These are phyloP conservation scores for Zizania latifolia DNA, from an alignment of 176 grass and related monocot species.

Conservation along the genomic window DNA sequence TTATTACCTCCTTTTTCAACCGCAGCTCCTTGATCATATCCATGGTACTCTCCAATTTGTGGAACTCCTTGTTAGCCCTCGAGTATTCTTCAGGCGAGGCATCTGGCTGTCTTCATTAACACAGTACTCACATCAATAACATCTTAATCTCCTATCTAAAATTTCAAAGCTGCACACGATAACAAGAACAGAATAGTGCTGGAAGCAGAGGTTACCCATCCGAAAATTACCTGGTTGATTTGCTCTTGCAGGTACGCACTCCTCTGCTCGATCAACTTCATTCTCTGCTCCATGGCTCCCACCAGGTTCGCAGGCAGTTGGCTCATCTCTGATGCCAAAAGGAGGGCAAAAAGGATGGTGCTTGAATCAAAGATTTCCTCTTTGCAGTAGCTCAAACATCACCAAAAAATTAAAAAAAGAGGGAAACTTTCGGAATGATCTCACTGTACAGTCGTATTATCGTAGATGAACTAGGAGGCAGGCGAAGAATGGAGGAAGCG, in stretches of 20 bases:
- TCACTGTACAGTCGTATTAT: background rate
- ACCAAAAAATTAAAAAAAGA: background rate
- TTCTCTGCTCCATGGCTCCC: slow-evolving; percentile 71
- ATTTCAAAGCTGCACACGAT: background rate
- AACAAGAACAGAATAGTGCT: background rate
- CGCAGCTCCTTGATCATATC: slow-evolving; percentile 51
- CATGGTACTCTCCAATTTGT: slow-evolving; percentile 41
- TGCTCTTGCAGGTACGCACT: slow-evolving; percentile 52
- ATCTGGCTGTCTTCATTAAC: slow-evolving; percentile 57
- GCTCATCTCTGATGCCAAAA: slow-evolving; percentile 35
- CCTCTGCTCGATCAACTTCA: slow-evolving; percentile 64
- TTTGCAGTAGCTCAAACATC: background rate
- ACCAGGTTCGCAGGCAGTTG: slow-evolving; percentile 61
- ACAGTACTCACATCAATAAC: slow-evolving; percentile 29
- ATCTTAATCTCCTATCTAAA: background rate
- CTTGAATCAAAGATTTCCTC: background rate
- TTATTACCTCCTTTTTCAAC: slow-evolving; percentile 47
- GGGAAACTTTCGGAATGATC: background rate
- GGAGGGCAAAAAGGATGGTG: background rate
- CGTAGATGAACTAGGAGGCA: background rate
- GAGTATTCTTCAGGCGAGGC: slow-evolving; percentile 56
- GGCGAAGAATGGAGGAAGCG: background rate
- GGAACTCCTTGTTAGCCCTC: slow-evolving; percentile 74
- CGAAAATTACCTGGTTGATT: slow-evolving; percentile 72
- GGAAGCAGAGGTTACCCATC: background rate